A percentile compares a stretch with the other conserved stretches of the same genome.
Evolutionary conservation across 192 early-diverging fungal species (phyloP).

Genomic region (Coemansia sp.): DNA sequence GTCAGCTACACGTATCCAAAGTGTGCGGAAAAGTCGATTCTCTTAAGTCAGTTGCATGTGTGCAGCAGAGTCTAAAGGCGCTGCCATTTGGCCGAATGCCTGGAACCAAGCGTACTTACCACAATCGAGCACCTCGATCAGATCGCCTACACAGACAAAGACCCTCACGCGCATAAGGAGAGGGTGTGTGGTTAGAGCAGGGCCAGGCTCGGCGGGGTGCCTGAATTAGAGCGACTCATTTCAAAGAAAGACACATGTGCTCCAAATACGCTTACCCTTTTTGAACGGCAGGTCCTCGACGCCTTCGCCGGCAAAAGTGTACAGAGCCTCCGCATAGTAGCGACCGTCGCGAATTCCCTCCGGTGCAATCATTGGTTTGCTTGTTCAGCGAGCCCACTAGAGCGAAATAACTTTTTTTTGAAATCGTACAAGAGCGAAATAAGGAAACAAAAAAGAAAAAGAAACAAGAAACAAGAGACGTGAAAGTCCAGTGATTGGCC

Average conservation of each 20-base stretch:
- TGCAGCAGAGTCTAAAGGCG: background rate
- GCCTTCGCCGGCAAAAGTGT: constrained; percentile 54
- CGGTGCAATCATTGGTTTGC: constrained; percentile 40
- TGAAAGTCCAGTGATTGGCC: background rate
- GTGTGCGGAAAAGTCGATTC: background rate
- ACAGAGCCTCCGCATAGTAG: constrained; percentile 52
- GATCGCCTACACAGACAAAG: constrained; percentile 22
- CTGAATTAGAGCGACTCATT: too few relatives aligned
- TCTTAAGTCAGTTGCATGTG: background rate
- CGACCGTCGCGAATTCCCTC: constrained; percentile 52
- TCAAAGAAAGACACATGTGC: background rate
- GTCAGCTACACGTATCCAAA: constrained; percentile 33
- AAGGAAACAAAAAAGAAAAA: background rate
- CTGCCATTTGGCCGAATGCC: background rate
- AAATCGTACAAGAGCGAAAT: background rate
- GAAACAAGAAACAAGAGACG: background rate
- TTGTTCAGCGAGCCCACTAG: background rate
- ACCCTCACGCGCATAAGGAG: too few relatives aligned
- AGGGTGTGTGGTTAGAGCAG: background rate
- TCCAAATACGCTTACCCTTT: constrained; percentile 21
- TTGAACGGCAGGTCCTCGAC: constrained; percentile 53
- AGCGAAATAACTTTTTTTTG: background rate
- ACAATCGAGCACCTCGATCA: constrained; percentile 49
- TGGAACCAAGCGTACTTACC: constrained; percentile 24
- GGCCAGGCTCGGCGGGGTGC: background rate